phyloP scores from a whole-genome alignment of 345 rosid species.

The Acer saccharum region DNA sequence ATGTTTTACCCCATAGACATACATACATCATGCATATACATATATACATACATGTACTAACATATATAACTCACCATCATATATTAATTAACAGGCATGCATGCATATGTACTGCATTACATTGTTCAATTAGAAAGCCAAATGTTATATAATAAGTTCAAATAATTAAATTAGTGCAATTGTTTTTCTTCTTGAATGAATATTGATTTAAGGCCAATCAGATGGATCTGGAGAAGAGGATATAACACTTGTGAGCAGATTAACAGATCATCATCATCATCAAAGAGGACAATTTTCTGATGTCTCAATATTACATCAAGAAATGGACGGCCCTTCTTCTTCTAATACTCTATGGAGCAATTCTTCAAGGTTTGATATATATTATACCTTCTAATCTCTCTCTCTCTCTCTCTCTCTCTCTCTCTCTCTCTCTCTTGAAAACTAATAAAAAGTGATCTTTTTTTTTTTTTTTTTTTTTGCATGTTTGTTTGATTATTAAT shows the following conservation, averaged over 20 bases:
- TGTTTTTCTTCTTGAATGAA: background rate
- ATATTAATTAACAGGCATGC: background rate
- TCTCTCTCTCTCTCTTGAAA: background rate
- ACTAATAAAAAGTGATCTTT: background rate
- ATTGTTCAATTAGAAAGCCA: background rate
- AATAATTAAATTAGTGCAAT: slow-evolving; percentile 6
- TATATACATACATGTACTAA: background rate
- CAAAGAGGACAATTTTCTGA: slow-evolving; percentile 44
- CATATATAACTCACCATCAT: slow-evolving; percentile 10
- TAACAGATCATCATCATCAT: slow-evolving; percentile 38
- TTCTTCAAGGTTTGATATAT: slow-evolving; percentile 63
- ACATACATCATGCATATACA: background rate
- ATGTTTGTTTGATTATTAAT: background rate
- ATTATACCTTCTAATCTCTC: background rate
- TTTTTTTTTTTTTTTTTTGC: slow-evolving; percentile 17
- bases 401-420: background rate
- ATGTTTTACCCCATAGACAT: background rate
- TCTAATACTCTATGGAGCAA: slow-evolving; percentile 66
- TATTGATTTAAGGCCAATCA: slow-evolving; percentile 40
- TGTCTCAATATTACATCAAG: slow-evolving; percentile 40
- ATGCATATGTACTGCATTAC: background rate
- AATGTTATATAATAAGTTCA: background rate
- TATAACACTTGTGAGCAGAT: slow-evolving; percentile 44
- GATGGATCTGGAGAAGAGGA: slow-evolving; percentile 88
- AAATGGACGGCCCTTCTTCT: slow-evolving; percentile 47